Evolutionary conservation across 2,329 filamentous ascomycete genomes (phyloP).

Genomic region (Aspergillus fumigatus): DNA sequence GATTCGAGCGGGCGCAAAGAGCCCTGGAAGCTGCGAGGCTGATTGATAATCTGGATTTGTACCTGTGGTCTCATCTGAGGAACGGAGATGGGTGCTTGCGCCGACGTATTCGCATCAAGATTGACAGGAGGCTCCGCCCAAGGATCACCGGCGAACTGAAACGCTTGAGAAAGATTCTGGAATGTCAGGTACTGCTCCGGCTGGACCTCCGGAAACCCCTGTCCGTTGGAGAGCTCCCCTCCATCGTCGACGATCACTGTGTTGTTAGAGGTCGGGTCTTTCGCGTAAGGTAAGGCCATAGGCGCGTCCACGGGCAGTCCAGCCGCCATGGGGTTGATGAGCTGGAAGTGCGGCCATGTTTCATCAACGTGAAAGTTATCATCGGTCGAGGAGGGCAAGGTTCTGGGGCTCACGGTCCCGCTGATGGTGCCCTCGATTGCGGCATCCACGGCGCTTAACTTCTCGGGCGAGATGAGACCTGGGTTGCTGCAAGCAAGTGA

Average conservation of each 20-base stretch:
- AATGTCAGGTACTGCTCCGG: conserved; percentile 27
- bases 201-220: conserved; percentile 26
- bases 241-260: conserved; percentile 36
- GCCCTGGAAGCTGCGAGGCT: conserved; percentile 19
- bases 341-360: conserved; percentile 34
- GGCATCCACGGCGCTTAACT: conserved; percentile 28
- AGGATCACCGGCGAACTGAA: conserved; percentile 25
- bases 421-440: conserved; percentile 28
- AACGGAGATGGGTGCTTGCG: conserved; percentile 10
- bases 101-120: conserved; percentile 11
- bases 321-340: conserved; percentile 30
- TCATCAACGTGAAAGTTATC: conserved; percentile 36
- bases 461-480: conserved; percentile 28
- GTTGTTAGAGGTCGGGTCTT: conserved; percentile 23
- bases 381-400: conserved; percentile 33
- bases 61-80: conserved; percentile 20
- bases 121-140: conserved; percentile 22
- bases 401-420: conserved; percentile 35
- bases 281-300: conserved; percentile 32
- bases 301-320: conserved; percentile 30
- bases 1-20: conserved; percentile 29
- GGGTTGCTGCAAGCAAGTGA: conserved; percentile 24
- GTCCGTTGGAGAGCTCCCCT: conserved; percentile 25
- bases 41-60: conserved; percentile 15
- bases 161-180: conserved; percentile 27